Percentiles rank a stretch among this genome's conserved stretches.
phyloP scores from a whole-genome alignment of 805 yeast genomes.

The Candida glaebosa region DNA sequence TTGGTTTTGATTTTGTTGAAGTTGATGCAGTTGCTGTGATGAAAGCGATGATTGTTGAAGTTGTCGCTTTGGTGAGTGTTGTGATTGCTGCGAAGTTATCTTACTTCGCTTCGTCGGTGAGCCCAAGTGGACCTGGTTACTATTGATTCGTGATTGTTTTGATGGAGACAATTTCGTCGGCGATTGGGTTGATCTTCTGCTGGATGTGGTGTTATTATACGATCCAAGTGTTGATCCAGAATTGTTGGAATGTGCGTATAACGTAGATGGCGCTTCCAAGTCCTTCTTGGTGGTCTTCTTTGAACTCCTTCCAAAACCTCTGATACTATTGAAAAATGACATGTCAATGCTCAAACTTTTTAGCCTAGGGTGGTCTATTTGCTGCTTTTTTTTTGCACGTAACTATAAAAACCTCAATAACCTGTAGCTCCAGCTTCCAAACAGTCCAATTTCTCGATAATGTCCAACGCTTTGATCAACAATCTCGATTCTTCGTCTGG shows the following conservation, averaged over 20 bases:
- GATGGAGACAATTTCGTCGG: constrained; percentile 43
- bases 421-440: too few relatives aligned
- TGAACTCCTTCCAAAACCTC: constrained; percentile 46
- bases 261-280: constrained; percentile 23
- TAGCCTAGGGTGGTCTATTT: too few relatives aligned
- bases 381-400: too few relatives aligned
- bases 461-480: background rate
- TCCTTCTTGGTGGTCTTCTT: constrained; percentile 42
- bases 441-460: too few relatives aligned
- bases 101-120: constrained; percentile 20
- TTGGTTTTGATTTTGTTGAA: constrained; percentile 11
- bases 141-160: constrained; percentile 21
- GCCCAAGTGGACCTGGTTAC: constrained; percentile 11
- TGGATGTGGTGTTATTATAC: constrained; percentile 16
- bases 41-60: constrained; percentile 6
- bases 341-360: too few relatives aligned
- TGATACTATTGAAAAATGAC: constrained; percentile 46
- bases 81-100: constrained; percentile 4
- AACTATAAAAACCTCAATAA: too few relatives aligned
- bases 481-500: background rate
- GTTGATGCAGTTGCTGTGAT: constrained; percentile 6
- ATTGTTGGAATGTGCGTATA: constrained; percentile 29
- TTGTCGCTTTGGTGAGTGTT: constrained; percentile 5
- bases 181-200: constrained; percentile 33
- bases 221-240: constrained; percentile 25